Evolutionary conservation across 805 yeast genomes (phyloP).

Genomic region (Clavispora santaluciae): DNA sequence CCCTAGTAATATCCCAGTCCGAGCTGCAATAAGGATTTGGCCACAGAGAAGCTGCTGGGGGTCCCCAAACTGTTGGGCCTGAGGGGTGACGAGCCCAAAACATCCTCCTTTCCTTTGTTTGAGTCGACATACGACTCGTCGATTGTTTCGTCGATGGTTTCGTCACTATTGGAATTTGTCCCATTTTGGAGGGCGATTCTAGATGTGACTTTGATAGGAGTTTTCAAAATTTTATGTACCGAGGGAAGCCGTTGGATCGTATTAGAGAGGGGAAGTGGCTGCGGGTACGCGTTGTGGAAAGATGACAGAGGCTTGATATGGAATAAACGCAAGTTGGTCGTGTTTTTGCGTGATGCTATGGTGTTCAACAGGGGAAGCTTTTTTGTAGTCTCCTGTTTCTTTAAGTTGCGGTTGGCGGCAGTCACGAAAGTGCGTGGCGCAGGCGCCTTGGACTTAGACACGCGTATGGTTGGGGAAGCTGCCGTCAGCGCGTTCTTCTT

Average conservation of each 20-base stretch:
- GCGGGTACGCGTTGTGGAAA: conserved; percentile 20
- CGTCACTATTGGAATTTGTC: conserved; percentile 17
- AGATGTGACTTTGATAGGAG: conserved; percentile 36
- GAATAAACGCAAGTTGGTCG: conserved; percentile 27
- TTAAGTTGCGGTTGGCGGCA: conserved; percentile 14
- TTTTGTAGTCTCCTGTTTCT: conserved; percentile 3
- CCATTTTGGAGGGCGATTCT: conserved; percentile 15
- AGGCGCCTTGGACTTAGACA: conserved; percentile 6
- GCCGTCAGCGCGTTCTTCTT: conserved; percentile 10
- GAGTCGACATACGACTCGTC: conserved; percentile 14
- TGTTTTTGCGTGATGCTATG: conserved; percentile 19
- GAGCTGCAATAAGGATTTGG: conserved; percentile 41
- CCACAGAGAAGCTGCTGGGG: conserved; percentile 42
- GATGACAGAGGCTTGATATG: conserved; percentile 34
- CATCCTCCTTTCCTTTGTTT: conserved; percentile 14
- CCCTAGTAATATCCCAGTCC: conserved; percentile 25
- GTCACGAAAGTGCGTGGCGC: conserved; percentile 5
- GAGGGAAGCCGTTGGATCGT: conserved; percentile 25
- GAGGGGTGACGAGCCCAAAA: conserved; percentile 34
- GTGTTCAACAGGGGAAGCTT: conserved; percentile 10
- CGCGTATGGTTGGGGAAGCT: conserved; percentile 12
- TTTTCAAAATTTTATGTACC: conserved; percentile 39
- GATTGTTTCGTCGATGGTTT: conserved; percentile 18
- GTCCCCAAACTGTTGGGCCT: conserved; percentile 32
- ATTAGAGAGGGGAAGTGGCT: conserved; percentile 11